Conservation (phyloP, 768 basidiomycete genomes). For the Tricholoma saponaceum region DNA sequence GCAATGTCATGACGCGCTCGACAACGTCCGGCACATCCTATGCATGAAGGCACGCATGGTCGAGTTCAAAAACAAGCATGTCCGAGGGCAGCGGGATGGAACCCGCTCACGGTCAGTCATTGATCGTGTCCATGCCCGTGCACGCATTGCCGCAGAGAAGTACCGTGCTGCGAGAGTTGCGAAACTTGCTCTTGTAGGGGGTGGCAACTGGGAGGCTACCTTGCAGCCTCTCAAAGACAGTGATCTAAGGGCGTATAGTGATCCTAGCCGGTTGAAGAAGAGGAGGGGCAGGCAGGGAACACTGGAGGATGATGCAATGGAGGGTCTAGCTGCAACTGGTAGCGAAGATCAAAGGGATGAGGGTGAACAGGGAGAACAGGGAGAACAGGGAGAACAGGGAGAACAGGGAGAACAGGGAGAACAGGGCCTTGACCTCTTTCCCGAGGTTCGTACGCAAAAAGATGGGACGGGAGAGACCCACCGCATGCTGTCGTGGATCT, state of each 20-base stretch:
- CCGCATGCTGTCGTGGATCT: not conserved
- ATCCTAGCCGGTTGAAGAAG: not conserved
- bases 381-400: no score
- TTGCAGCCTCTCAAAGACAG: constrained; percentile 2
- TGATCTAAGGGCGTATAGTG: constrained; percentile 8
- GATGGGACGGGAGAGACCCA: constrained; percentile 4
- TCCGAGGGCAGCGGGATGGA: constrained; percentile 17
- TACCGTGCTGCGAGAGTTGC: not conserved
- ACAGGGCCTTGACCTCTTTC: not conserved
- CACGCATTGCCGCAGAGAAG: not conserved
- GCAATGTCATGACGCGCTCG: constrained; percentile 18
- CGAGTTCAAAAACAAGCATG: constrained; percentile 9
- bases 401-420: no score
- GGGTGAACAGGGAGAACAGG: not conserved
- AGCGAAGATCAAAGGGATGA: no score
- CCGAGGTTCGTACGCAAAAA: no score
- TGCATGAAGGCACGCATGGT: constrained; percentile 12
- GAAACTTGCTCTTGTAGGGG: not conserved
- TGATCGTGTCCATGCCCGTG: constrained; percentile 3
- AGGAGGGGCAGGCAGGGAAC: not conserved
- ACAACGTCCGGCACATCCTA: constrained; percentile 12
- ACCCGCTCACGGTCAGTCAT: constrained; percentile 18
- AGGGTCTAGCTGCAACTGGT: no score
- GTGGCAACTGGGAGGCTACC: constrained; percentile 2
- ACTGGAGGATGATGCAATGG: not conserved